Evolutionary conservation across 1,284 basidiomycete genomes (phyloP).

Genomic region (Takashimella koratensis): DNA sequence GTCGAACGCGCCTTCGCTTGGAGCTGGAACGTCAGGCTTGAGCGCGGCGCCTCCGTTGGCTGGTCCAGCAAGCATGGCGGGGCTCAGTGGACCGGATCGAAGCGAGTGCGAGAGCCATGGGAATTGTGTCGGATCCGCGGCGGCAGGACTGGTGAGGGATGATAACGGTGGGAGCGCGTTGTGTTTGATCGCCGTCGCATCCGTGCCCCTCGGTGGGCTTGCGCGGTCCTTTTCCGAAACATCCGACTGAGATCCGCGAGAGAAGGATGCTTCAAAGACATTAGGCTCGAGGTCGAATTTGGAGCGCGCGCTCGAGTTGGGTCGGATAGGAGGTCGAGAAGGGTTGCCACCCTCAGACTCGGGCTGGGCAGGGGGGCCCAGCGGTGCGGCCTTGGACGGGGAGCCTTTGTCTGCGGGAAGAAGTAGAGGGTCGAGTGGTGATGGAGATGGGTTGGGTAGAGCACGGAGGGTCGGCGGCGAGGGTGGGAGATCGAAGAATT

Average conservation of each 20-base stretch:
- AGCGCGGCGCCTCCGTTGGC: constrained; percentile 4
- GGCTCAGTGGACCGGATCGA: constrained; percentile 83
- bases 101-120: constrained; percentile 71
- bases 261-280: constrained; percentile 93
- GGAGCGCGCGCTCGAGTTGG: constrained; percentile 24
- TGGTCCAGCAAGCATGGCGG: constrained; percentile 91
- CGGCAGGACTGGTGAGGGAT: constrained; percentile 71
- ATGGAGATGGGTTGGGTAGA: neutral
- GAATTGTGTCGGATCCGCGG: constrained; percentile 62
- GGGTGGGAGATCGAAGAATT: neutral
- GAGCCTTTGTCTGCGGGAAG: no score
- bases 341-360: constrained; percentile 5
- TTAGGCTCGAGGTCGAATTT: constrained; percentile 73
- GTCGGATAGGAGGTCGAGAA: constrained; percentile 38
- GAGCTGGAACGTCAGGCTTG: constrained; percentile 14
- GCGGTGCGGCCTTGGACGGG: no score
- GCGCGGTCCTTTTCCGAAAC: constrained; percentile 47
- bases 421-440: no score
- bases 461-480: neutral
- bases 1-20: constrained; percentile 60
- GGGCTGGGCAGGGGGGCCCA: neutral
- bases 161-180: constrained; percentile 78
- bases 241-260: constrained; percentile 55
- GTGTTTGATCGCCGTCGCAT: constrained; percentile 43
- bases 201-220: constrained; percentile 50